Base-by-base conservation (phyloP, 2,329 filamentous ascomycete genomes). In the Penicillium concentricum region DNA sequence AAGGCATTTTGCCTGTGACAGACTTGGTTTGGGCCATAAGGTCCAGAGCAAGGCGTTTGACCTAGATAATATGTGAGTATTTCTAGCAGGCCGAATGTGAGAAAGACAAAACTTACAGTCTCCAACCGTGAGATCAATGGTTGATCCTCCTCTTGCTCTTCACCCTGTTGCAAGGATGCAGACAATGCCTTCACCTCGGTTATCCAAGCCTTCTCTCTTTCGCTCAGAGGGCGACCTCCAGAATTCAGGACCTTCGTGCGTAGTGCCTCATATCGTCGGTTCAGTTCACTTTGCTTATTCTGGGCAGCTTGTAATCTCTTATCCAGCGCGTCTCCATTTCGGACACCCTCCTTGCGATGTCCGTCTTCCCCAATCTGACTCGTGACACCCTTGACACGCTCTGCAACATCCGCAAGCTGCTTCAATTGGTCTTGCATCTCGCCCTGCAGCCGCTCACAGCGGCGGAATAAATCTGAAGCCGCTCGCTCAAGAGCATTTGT, bases 381-480 rank as follows among this genome's bases (percentile, higher is more conserved):
- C 0, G 72, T 72, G 10, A 80, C 70, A 41, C 71, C 70, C 59
- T 77, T 76, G 57, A 81, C 72, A 9, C 77, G 72, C 39, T 79
- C 76, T 2, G 78, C 76, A 16, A 79, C 69, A 55, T 79, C 77
- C 1, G 72, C 70, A 26, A 80, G 70, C 37, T 77, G 75, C 50
- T 72, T 73, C 28, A 81, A 64, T 61, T 81, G 79, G 43, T 79
- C 76, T 13, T 70, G 68, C 64, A 82, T 74, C 62, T 81, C 79
- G 15, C 75, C 74, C 56, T 74, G 73, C 42, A 82, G 61, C 18
- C 78, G 69, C 52, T 81, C 78, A 59, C 79, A 81, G n/a, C 79
- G 76, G 35, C 78, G 76, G 69, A 81, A 81, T n/a, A 82, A 69
- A 60, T 81, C 79, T 2, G 79, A 78, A 12, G 78, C 79, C 10